phyloP scores from a whole-genome alignment of 139 green algal species.

The Chlorella sp. region DNA sequence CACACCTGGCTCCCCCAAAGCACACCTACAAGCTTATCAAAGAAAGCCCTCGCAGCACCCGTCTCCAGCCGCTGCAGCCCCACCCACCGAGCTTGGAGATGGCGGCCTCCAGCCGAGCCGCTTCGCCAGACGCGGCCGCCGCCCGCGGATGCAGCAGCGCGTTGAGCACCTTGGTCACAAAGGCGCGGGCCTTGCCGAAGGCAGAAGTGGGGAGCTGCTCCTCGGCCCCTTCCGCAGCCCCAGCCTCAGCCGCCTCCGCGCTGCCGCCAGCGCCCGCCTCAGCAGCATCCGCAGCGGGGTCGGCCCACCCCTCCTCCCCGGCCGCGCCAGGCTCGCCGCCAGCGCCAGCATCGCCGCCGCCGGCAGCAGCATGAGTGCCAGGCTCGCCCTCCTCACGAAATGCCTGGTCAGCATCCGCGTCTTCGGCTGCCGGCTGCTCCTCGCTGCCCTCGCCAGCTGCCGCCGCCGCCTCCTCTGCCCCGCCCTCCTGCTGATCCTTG shows the following conservation, averaged over 20 bases:
- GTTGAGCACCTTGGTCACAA: not conserved
- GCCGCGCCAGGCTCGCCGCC: not conserved
- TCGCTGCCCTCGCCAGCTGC: not conserved
- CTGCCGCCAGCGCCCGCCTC: not conserved
- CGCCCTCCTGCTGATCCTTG: not conserved
- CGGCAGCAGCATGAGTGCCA: not conserved
- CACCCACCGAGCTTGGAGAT: not conserved
- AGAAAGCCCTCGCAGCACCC: not conserved
- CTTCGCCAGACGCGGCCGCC: not conserved
- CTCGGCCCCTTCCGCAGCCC: not conserved
- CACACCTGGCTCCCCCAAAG: not conserved
- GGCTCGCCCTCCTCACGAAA: constrained; percentile 1
- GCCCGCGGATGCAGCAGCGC: not conserved
- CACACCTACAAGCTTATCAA: not conserved
- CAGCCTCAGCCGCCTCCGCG: not conserved
- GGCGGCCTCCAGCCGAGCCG: not conserved
- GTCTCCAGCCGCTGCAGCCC: too few species aligned
- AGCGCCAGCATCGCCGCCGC: not conserved
- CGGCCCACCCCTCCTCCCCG: not conserved
- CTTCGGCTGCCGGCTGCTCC: constrained; percentile 18
- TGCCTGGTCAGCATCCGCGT: constrained; percentile 13
- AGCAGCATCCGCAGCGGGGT: not conserved
- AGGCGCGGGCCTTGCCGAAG: constrained; percentile 15
- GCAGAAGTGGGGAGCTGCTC: constrained; percentile 14
- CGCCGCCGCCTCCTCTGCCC: not conserved